A percentile compares a stretch with the other conserved stretches of the same genome.
Evolutionary conservation across 768 basidiomycete species (phyloP).

Genomic region (Boletus subcaerulescens): DNA sequence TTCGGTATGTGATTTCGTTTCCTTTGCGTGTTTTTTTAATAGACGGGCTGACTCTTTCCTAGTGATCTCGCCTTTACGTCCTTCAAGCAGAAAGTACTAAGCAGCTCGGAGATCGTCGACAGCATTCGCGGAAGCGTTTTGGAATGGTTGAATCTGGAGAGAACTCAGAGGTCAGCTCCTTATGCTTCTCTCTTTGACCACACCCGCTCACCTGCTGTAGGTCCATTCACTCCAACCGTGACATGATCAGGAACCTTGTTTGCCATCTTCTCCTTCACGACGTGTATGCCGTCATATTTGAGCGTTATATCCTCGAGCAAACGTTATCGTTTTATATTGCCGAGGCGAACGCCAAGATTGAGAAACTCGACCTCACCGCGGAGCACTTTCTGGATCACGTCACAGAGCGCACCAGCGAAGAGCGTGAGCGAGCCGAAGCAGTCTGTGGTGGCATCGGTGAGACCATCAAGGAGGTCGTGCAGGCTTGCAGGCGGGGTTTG

Average conservation of each 20-base stretch:
- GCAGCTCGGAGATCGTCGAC: constrained; percentile 40
- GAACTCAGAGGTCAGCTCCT: constrained; percentile 37
- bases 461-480: constrained; percentile 49
- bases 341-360: constrained; percentile 44
- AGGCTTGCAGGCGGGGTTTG: constrained; percentile 52
- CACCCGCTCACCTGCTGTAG: constrained; percentile 24
- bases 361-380: constrained; percentile 36
- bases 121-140: constrained; percentile 44
- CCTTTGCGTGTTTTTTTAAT: background rate
- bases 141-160: constrained; percentile 55
- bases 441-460: constrained; percentile 45
- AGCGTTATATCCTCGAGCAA: constrained; percentile 49
- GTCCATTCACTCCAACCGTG: constrained; percentile 37
- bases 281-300: constrained; percentile 55
- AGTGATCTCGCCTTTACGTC: constrained; percentile 58
- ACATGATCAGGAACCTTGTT: constrained; percentile 49
- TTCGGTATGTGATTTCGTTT: constrained; percentile 40
- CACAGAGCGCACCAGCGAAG: constrained; percentile 48
- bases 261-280: constrained; percentile 53
- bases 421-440: constrained; percentile 50
- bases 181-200: background rate
- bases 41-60: background rate
- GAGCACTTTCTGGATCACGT: constrained; percentile 53
- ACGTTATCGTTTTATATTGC: constrained; percentile 52
- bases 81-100: constrained; percentile 52